Evolutionary conservation across 805 yeast genomes (phyloP).

Genomic region (Yamadazyma paraphyllophila): DNA sequence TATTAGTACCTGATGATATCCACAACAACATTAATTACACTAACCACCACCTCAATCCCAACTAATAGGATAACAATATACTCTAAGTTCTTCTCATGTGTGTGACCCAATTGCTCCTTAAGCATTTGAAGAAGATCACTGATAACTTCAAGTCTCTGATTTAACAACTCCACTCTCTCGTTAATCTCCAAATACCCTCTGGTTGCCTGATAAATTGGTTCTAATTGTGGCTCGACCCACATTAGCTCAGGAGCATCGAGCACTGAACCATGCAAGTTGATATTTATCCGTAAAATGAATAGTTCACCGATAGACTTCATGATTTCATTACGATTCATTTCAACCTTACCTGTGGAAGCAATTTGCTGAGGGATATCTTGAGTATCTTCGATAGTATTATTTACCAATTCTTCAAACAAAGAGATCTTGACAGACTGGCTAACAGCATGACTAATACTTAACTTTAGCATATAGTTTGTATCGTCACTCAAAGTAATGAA

Average conservation of each 20-base stretch:
- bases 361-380: constrained; percentile 96
- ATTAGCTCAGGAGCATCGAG: constrained; percentile 95
- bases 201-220: constrained; percentile 96
- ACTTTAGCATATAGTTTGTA: constrained; percentile 83
- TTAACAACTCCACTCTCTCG: constrained; percentile 84
- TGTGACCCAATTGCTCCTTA: constrained; percentile 94
- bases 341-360: constrained; percentile 91
- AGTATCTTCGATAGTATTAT: constrained; percentile 94
- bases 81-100: constrained; percentile 87
- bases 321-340: constrained; percentile 89
- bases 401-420: constrained; percentile 91
- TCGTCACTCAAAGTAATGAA: constrained; percentile 91
- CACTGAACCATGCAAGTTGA: constrained; percentile 81
- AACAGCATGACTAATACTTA: constrained; percentile 91
- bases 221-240: constrained; percentile 99
- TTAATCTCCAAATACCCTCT: constrained; percentile 94
- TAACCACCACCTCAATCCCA: constrained; percentile 88
- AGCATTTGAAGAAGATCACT: constrained; percentile 92
- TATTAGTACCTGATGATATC: constrained; percentile 42
- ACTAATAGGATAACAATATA: constrained; percentile 87
- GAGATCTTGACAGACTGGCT: constrained; percentile 96
- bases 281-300: constrained; percentile 80
- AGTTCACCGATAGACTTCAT: constrained; percentile 97
- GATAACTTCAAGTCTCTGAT: constrained; percentile 91
- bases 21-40: constrained; percentile 73